Percentiles rank a stretch among this genome's conserved stretches.
Evolutionary conservation across 2,329 filamentous ascomycete genomes (phyloP).

Genomic region (Plectosphaerella plurivora): DNA sequence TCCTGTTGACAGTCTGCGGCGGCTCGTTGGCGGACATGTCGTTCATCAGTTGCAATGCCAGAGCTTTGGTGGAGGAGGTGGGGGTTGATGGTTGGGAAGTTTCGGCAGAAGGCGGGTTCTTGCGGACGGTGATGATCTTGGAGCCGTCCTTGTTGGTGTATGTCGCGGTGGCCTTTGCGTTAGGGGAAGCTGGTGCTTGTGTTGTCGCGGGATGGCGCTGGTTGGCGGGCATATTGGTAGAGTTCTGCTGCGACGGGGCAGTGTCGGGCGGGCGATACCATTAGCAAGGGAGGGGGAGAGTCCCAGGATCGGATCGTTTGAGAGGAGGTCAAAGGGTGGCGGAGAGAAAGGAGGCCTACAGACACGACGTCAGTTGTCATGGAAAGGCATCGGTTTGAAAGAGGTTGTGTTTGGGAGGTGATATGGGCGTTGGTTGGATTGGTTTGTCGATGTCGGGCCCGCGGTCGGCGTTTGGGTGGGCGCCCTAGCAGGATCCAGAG

Average conservation of each 20-base stretch:
- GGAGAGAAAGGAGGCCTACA: background rate
- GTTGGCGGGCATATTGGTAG: slow-evolving; percentile 43
- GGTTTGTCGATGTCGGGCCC: slow-evolving; percentile 1
- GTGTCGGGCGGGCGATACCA: slow-evolving; percentile 29
- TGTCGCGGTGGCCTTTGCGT: slow-evolving; percentile 50
- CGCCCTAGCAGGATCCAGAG: too few species aligned
- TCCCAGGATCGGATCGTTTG: slow-evolving; percentile 2
- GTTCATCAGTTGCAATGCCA: slow-evolving; percentile 14
- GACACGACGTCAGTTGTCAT: too few species aligned
- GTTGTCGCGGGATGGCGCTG: slow-evolving; percentile 43
- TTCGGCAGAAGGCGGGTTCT: slow-evolving; percentile 44
- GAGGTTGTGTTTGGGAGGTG: too few species aligned
- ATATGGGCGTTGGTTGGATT: too few species aligned
- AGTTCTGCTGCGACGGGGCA: slow-evolving; percentile 25
- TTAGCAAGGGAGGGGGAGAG: slow-evolving; percentile 21
- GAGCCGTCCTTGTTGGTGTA: slow-evolving; percentile 66
- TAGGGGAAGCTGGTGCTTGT: slow-evolving; percentile 46
- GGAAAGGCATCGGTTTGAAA: too few species aligned
- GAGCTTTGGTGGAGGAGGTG: slow-evolving; percentile 32
- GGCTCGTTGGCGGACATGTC: slow-evolving; percentile 18
- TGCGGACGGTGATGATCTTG: slow-evolving; percentile 64
- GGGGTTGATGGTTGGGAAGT: slow-evolving; percentile 50
- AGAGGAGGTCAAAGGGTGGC: background rate
- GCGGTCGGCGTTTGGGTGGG: background rate
- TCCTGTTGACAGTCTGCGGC: slow-evolving; percentile 68